Base-by-base conservation (phyloP, 2,329 filamentous ascomycete species). In the Didymella exigua region DNA sequence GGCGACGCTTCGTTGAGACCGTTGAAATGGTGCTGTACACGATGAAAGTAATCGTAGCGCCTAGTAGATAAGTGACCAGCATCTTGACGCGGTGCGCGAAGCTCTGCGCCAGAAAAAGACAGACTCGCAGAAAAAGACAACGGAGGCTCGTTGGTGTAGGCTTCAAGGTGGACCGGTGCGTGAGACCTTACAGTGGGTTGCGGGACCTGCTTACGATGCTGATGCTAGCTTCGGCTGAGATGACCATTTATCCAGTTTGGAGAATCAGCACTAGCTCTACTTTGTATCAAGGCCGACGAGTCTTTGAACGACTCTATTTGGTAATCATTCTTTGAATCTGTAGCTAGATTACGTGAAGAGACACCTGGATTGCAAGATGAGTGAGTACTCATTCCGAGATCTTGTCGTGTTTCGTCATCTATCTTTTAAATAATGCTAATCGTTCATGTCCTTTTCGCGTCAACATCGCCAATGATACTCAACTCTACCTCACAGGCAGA, bases 401-500 rank as follows among this genome's bases (percentile, higher is more conserved):
- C 23, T 41, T 18, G 8, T 1, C 27, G 9, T 3, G 18, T 10
- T 11, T 18, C 4, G 11, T 40, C 23, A 40, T 41, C 38, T 41
- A 41, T 41, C 7, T 18, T 18, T 18, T 41, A n/a, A n/a, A 10
- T 42, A 24, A 14, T 42, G 10, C 40, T 2, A 2, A 6, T 44
- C 42, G 23, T 45, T 36, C 36, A 14, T 6, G 26, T 44, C 42
- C 16, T 16, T 33, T 29, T 18, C 42, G 14, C 14, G 29, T 34
- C 29, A 27, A 37, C n/a, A 18, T 24, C 10, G 13, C n/a, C n/a
- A n/a, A n/a, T 30, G 29, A 7, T 2, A 1, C 13, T 16, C 30
- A 26, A 3, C 21, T 24, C 21, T 61, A 71, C 38, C 70, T 42
- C 18, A 72, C 58, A 46, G 65, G 44, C 37, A 72, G 19, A 14